Evolutionary conservation across 352 stramenopile species (phyloP), one percentile per base, ranked within the genome.

Genomic region (Pythium brachiatum): DNA sequence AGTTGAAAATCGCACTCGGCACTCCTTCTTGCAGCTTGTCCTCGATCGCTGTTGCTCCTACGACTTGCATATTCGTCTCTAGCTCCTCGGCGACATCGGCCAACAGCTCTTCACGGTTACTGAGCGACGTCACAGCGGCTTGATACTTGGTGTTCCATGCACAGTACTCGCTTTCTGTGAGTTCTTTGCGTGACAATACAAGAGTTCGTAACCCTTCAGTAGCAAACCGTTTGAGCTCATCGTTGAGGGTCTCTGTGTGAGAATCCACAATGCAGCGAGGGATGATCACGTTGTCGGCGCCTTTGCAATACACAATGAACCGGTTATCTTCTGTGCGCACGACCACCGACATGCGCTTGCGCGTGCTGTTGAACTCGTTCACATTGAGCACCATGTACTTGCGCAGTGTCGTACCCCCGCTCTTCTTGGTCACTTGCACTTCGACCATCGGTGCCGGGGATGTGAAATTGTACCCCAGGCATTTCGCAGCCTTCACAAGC

Each of bases 331-430:
- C 64, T 1, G 68, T 78, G 13, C 88, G 80, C 18, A 98, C 74
- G 20, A 99, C 74, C 23, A 99, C 90, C 9, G 94, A 99, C 97
- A 99, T 99, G 59, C 97, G 78, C 78, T 99, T 99, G 27, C 97
- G 84, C 29, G 96, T 92, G 61, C 89, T 98, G 55, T 88, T 90
- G 67, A 94, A 94, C 53, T 94, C 84, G 64, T 89, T 89, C 43
- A 94, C 83, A 34, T 92, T 88, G 57, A 94, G 62, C 16, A 94
- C 75, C 26, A 70, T 81, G 64, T 89, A 93, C 52, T 66, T 73
- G 3, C 75, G 65, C 4, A 74, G 54, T 8, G 21, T 32, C 9
- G 67, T 65, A 7, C 21, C 32, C 7, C 68, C 70, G 16, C 64
- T 75, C 52, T 84, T 91, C 15, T 64, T 79, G 4, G 74, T 88